Base-by-base conservation (phyloP, 73 alveolate species). In the Paramecium octaurelia region DNA sequence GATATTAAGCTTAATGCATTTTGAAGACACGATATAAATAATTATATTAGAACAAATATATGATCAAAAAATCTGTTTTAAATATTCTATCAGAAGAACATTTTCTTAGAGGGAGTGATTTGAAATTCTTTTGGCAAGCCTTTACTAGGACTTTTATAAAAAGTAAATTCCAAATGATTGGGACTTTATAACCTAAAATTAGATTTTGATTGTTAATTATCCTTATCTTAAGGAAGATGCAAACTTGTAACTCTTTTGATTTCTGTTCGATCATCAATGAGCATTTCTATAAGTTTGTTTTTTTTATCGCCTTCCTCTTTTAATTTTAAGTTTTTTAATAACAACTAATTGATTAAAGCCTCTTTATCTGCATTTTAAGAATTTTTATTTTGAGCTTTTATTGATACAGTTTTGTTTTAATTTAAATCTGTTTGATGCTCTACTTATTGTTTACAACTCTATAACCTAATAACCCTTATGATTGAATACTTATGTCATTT, bases 271-370 rank as follows among this genome's bases (percentile, higher is more conserved):
- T 64, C 84, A 64, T 64, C 84, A 10, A 20, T 27, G 12, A 64
- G 84, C 84, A 64, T 64, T 64, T 64, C 84, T 31, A 64, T 64
- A 12, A 64, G 84, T 34, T 64, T 31, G n/a, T 64, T 64, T 64
- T 64, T 64, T 27, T 54, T 54, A 54, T 54, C 69, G 18, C 14
- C 23, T 54, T 54, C 69, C 34, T 54, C 69, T 54, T 54, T 54
- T 54, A 54, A 54, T 54, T 54, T 54, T 54, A 54, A 20, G 69
- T 54, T 54, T 54, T 54, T n/a, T 54, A 54, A 54, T 54, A 54
- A 54, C 69, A 54, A 54, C 69, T 54, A 54, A 54, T 20, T 54
- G 31, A 54, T 54, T 18, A 54, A 12, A 18, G 16, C 31, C 14
- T 54, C 31, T 54, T 54, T 54, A 18, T 54, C 31, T 18, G 69